Conservation (phyloP, 148 eudicot genomes). For the Linanthus parryae region DNA sequence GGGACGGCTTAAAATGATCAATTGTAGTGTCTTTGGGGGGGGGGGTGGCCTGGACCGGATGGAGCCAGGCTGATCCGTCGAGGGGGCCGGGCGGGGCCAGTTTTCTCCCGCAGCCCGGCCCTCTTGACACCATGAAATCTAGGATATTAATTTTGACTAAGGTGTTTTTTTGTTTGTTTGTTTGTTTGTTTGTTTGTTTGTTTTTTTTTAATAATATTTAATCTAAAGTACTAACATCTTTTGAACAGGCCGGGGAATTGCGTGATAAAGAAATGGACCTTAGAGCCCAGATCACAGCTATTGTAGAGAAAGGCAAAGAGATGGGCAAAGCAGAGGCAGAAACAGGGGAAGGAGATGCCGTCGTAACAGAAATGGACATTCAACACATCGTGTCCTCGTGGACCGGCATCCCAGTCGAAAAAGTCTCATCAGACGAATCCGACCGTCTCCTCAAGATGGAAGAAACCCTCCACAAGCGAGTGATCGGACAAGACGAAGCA, state of each 20-base stretch:
- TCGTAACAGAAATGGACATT: slow-evolving; percentile 80
- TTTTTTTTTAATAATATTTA: too few relatives aligned
- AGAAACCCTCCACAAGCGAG: slow-evolving; percentile 68
- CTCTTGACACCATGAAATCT: too few relatives aligned
- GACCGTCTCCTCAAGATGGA: slow-evolving; percentile 93
- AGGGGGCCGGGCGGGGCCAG: too few relatives aligned
- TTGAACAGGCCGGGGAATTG: slow-evolving; percentile 65
- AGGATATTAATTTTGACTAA: too few relatives aligned
- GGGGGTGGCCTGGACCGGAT: too few relatives aligned
- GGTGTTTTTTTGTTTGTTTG: too few relatives aligned
- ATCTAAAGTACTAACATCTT: slow-evolving; percentile 1
- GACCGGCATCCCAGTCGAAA: slow-evolving; percentile 93
- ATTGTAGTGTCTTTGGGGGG: too few relatives aligned
- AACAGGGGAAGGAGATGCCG: slow-evolving; percentile 65
- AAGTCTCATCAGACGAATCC: slow-evolving; percentile 80
- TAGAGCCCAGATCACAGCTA: slow-evolving; percentile 61
- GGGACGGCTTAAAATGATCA: too few relatives aligned
- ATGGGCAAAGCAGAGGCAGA: slow-evolving; percentile 70
- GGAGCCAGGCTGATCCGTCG: too few relatives aligned
- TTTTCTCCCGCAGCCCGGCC: too few relatives aligned
- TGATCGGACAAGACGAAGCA: slow-evolving; percentile 94
- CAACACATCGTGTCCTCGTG: slow-evolving; percentile 85
- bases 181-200: too few relatives aligned
- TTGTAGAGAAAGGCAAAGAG: slow-evolving; percentile 73
- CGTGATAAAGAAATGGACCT: slow-evolving; percentile 83